Evolutionary conservation across 495 filamentous ascomycete species (phyloP).

Genomic region (Annulohypoxylon bovei): DNA sequence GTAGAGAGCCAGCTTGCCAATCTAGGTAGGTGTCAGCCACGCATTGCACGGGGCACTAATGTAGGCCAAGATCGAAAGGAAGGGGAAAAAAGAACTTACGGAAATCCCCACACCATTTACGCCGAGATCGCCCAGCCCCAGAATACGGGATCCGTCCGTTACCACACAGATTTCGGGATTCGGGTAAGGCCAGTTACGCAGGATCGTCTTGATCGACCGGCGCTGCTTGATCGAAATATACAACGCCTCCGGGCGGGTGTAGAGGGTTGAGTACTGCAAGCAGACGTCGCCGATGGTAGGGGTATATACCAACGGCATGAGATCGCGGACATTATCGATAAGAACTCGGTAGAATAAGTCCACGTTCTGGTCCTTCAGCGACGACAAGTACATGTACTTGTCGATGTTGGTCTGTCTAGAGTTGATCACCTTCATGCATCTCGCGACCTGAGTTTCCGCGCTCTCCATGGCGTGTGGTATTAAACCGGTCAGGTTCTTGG

Average conservation of each 20-base stretch:
- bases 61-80: slow-evolving; percentile 19
- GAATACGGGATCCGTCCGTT: slow-evolving; percentile 95
- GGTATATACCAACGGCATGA: slow-evolving; percentile 97
- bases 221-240: slow-evolving; percentile 93
- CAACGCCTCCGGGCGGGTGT: slow-evolving; percentile 92
- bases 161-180: slow-evolving; percentile 96
- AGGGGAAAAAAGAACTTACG: slow-evolving; percentile 73
- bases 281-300: slow-evolving; percentile 98
- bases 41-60: slow-evolving; percentile 19
- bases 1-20: slow-evolving; percentile 91
- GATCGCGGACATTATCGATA: slow-evolving; percentile 86
- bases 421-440: slow-evolving; percentile 73
- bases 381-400: slow-evolving; percentile 92
- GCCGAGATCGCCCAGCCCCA: slow-evolving; percentile 94
- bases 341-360: slow-evolving; percentile 96
- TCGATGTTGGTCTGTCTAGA: slow-evolving; percentile 83
- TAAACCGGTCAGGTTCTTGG: slow-evolving; percentile 67
- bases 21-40: slow-evolving; percentile 52
- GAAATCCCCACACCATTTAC: slow-evolving; percentile 99
- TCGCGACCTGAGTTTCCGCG: slow-evolving; percentile 60
- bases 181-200: slow-evolving; percentile 87
- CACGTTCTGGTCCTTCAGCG: slow-evolving; percentile 85
- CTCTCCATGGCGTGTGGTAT: slow-evolving; percentile 67
- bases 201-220: slow-evolving; percentile 81
- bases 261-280: slow-evolving; percentile 93